Evolutionary conservation across 305 asterid genomes (phyloP).

Genomic region (Euphrasia arctica): DNA sequence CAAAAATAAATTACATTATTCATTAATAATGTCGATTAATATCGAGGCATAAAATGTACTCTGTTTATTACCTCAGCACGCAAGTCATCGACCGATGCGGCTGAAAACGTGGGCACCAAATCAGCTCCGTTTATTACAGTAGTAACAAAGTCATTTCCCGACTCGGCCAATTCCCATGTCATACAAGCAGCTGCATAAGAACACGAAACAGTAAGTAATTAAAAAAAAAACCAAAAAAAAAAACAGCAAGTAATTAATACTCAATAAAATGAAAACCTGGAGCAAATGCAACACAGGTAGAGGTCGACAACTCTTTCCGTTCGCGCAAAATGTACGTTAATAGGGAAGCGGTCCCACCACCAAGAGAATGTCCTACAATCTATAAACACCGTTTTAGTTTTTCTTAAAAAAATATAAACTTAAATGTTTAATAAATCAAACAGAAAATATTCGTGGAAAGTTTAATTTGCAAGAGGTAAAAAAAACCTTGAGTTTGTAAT

Average conservation of each 20-base stretch:
- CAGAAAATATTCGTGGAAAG: conserved; percentile 4
- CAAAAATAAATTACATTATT: conserved; percentile 15
- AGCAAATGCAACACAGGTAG: conserved; percentile 93
- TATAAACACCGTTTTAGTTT: conserved; percentile 29
- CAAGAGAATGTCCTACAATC: conserved; percentile 96
- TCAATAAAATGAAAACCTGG: conserved; percentile 58
- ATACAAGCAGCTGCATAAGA: conserved; percentile 86
- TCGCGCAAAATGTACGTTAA: conserved; percentile 86
- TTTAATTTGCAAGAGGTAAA: conserved; percentile 1
- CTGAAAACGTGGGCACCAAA: conserved; percentile 93
- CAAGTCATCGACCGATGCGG: conserved; percentile 93
- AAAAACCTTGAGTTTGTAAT: conserved; percentile 78
- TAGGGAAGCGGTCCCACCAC: conserved; percentile 97
- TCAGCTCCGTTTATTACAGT: conserved; percentile 93
- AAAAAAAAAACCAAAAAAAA: neutral
- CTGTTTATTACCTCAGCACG: conserved; percentile 71
- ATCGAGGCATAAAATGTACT: neutral
- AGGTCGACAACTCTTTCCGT: conserved; percentile 65
- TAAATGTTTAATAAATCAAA: conserved; percentile 8
- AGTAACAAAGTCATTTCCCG: conserved; percentile 75
- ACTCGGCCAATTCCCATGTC: conserved; percentile 98
- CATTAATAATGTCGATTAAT: neutral
- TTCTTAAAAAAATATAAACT: conserved; percentile 3
- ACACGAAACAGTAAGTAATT: conserved; percentile 17
- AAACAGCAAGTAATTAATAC: neutral